A percentile compares a stretch with the other conserved stretches of the same genome.
Conservation (phyloP, 768 basidiomycete genomes). For the Suillus variegatus region DNA sequence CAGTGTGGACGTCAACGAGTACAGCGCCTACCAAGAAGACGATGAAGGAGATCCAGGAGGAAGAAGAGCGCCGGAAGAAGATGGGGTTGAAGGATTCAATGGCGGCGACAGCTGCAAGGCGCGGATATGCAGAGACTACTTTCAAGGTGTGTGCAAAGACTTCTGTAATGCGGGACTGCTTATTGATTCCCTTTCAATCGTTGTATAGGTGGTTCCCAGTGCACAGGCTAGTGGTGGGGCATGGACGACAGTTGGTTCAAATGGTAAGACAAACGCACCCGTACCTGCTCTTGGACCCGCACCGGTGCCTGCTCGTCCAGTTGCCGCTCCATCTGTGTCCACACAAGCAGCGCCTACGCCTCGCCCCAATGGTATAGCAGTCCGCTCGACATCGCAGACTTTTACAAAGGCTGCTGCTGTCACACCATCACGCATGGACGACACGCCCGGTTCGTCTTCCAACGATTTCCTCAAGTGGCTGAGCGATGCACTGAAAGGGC, state of each 20-base stretch:
- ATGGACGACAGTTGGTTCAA: constrained; percentile 88
- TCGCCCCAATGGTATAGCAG: constrained; percentile 40
- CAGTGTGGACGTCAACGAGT: constrained; percentile 74
- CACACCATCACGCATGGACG: constrained; percentile 53
- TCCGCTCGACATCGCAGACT: constrained; percentile 39
- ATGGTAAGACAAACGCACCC: constrained; percentile 56
- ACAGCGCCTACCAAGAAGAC: constrained; percentile 77
- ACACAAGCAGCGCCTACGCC: constrained; percentile 31
- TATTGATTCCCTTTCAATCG: constrained; percentile 12
- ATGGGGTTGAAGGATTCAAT: constrained; percentile 58
- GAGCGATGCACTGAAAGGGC: constrained; percentile 77
- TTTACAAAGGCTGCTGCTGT: constrained; percentile 25
- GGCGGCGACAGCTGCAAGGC: constrained; percentile 56
- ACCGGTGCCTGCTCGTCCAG: constrained; percentile 35
- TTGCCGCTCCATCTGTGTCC: constrained; percentile 32
- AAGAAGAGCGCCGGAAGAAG: constrained; percentile 89
- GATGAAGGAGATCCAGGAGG: constrained; percentile 99
- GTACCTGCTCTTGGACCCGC: constrained; percentile 17
- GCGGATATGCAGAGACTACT: constrained; percentile 79
- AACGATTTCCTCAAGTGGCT: constrained; percentile 94
- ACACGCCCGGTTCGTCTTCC: constrained; percentile 68
- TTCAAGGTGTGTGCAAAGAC: constrained; percentile 54
- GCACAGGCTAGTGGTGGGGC: constrained; percentile 47
- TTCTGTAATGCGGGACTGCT: neutral
- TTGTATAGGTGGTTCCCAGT: constrained; percentile 32